phyloP scores from a whole-genome alignment of 169 alveolate species.

The Besnoitia besnoiti region DNA sequence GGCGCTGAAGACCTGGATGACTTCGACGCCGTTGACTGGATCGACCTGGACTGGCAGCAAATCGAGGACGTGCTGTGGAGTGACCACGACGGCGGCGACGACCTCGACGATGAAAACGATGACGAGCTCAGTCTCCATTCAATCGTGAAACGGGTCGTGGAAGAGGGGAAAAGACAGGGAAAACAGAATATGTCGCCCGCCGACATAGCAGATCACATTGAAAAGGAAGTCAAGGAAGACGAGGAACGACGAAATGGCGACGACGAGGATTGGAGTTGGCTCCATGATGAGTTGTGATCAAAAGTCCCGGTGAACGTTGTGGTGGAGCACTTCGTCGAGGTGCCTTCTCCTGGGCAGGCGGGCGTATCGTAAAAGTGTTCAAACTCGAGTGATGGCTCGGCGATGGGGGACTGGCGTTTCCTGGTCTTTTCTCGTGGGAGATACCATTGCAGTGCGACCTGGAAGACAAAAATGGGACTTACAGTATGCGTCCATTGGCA shows the following conservation, averaged over 20 bases:
- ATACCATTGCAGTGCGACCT: too few relatives aligned
- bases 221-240: constrained; percentile 47
- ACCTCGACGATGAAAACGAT: constrained; percentile 9
- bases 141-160: background rate
- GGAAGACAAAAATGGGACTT: too few relatives aligned
- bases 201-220: constrained; percentile 38
- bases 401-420: too few relatives aligned
- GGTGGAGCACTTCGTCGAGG: too few relatives aligned
- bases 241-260: background rate
- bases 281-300: constrained; percentile 43
- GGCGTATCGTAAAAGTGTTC: too few relatives aligned
- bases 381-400: too few relatives aligned
- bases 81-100: constrained; percentile 26
- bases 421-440: too few relatives aligned
- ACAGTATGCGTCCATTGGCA: too few relatives aligned
- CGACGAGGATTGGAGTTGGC: constrained; percentile 2
- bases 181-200: constrained; percentile 41
- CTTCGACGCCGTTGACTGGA: constrained; percentile 51
- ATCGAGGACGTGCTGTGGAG: constrained; percentile 46
- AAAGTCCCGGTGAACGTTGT: too few relatives aligned
- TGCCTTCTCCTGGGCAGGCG: too few relatives aligned
- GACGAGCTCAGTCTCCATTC: constrained; percentile 23
- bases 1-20: constrained; percentile 26
- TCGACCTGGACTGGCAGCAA: constrained; percentile 62
- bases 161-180: constrained; percentile 15